phyloP scores from a whole-genome alignment of 495 filamentous ascomycete species.

The Aspergillus conjunctus region DNA sequence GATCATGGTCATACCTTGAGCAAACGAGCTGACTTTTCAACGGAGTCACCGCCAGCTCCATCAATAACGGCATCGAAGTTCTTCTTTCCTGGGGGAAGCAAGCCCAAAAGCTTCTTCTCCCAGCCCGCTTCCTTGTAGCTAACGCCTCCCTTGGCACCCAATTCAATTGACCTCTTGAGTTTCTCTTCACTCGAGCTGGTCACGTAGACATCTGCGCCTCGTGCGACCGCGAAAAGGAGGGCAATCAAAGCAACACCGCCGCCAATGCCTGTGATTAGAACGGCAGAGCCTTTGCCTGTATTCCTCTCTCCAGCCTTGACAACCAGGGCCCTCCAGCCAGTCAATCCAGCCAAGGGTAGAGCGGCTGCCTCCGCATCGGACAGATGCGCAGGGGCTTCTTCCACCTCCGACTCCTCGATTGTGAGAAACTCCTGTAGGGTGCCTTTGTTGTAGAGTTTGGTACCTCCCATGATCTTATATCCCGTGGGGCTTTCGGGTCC shows the following conservation, averaged over 20 bases:
- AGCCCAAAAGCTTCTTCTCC: constrained; percentile 64
- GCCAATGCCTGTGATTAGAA: constrained; percentile 78
- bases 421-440: constrained; percentile 70
- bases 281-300: constrained; percentile 59
- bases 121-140: constrained; percentile 65
- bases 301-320: constrained; percentile 63
- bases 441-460: constrained; percentile 61
- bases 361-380: constrained; percentile 73
- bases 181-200: constrained; percentile 67
- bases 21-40: constrained; percentile 57
- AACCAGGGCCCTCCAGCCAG: constrained; percentile 82
- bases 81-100: constrained; percentile 57
- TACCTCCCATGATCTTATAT: constrained; percentile 74
- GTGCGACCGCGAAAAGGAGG: constrained; percentile 68
- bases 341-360: constrained; percentile 78
- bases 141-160: constrained; percentile 72
- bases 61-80: constrained; percentile 74
- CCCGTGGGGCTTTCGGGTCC: constrained; percentile 68
- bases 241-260: constrained; percentile 74
- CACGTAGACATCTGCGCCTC: constrained; percentile 68
- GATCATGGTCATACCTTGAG: constrained; percentile 50
- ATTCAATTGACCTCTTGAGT: constrained; percentile 59
- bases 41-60: constrained; percentile 75
- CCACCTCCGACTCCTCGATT: constrained; percentile 71
- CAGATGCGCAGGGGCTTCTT: constrained; percentile 72